These are phyloP conservation scores for Penicillium taxi DNA, from an alignment of 495 filamentous ascomycete genomes.

Conservation along the genomic window DNA sequence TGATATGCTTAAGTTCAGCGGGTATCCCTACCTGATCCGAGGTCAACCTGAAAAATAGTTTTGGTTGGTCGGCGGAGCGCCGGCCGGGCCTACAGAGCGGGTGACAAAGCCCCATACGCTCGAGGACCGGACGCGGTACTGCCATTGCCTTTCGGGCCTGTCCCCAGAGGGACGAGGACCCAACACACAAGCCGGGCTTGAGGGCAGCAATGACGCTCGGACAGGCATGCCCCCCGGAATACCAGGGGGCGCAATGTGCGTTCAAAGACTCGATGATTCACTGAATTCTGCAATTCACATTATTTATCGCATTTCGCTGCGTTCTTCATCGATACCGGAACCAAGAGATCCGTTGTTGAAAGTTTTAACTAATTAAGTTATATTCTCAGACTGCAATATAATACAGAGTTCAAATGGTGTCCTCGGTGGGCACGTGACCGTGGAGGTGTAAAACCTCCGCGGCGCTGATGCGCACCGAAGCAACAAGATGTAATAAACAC, in stretches of 20 bases:
- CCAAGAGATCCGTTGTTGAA: slow-evolving; percentile 66
- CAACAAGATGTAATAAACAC: slow-evolving; percentile 27
- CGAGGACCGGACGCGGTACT: slow-evolving; percentile 30
- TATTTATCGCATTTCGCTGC: slow-evolving; percentile 67
- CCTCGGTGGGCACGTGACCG: slow-evolving; percentile 30
- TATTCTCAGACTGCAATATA: slow-evolving; percentile 20
- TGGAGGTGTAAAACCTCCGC: slow-evolving; percentile 13
- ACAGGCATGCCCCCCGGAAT: slow-evolving; percentile 56
- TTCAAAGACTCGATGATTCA: slow-evolving; percentile 70
- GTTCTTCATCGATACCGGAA: slow-evolving; percentile 68
- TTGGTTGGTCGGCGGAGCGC: slow-evolving; percentile 12
- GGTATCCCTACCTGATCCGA: slow-evolving; percentile 64
- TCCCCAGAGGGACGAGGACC: slow-evolving; percentile 7
- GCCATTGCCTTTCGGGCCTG: slow-evolving; percentile 40
- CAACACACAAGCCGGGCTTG: slow-evolving; percentile 1
- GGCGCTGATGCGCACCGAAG: slow-evolving; percentile 33
- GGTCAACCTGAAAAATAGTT: slow-evolving; percentile 42
- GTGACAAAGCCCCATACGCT: slow-evolving; percentile 37
- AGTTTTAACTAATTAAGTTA: slow-evolving; percentile 42
- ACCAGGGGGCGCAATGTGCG: slow-evolving; percentile 57
- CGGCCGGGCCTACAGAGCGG: slow-evolving; percentile 16
- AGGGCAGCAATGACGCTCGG: slow-evolving; percentile 39
- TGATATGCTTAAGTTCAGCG: slow-evolving; percentile 58
- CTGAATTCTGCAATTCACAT: slow-evolving; percentile 67
- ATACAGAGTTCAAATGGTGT: slow-evolving; percentile 19